phyloP scores from a whole-genome alignment of 2,329 filamentous ascomycete species.

The Penicillium polonicum region DNA sequence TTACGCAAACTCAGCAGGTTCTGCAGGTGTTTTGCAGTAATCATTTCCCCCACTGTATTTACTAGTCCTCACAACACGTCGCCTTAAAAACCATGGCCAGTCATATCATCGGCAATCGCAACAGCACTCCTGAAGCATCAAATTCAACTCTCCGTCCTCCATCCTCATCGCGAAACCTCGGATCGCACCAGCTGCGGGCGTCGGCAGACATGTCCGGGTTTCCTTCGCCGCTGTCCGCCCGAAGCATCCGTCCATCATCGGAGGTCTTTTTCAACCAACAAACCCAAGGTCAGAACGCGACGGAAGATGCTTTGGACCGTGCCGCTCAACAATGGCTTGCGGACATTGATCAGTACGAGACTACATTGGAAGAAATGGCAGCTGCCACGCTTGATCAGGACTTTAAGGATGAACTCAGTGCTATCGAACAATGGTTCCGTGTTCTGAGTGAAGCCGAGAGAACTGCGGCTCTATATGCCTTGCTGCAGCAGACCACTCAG shows the following conservation, averaged over 20 bases:
- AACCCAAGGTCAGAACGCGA: conserved; percentile 63
- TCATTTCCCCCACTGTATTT: conserved; percentile 38
- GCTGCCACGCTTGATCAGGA: conserved; percentile 98
- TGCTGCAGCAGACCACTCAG: conserved; percentile 97
- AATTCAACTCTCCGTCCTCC: conserved; percentile 80
- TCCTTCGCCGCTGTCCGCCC: conserved; percentile 67
- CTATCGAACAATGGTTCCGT: conserved; percentile 99
- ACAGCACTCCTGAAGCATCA: conserved; percentile 92
- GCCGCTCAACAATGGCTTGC: conserved; percentile 98
- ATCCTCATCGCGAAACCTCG: conserved; percentile 74
- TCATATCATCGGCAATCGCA: conserved; percentile 77
- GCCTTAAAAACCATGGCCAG: conserved; percentile 53
- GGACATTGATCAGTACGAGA: conserved; percentile 98
- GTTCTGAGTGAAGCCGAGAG: conserved; percentile 95
- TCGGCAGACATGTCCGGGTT: conserved; percentile 95
- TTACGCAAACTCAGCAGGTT: conserved; percentile 65
- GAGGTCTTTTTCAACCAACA: conserved; percentile 86
- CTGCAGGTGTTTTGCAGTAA: conserved; percentile 66
- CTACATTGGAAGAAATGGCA: conserved; percentile 98
- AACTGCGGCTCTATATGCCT: conserved; percentile 89
- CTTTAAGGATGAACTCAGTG: conserved; percentile 98
- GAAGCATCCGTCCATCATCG: conserved; percentile 85
- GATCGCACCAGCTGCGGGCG: conserved; percentile 82
- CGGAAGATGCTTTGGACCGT: conserved; percentile 87
- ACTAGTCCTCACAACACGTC: conserved; percentile 27